Evolutionary conservation across 371 early-diverging fungal species (phyloP).

Genomic region (Mortierella sp.): DNA sequence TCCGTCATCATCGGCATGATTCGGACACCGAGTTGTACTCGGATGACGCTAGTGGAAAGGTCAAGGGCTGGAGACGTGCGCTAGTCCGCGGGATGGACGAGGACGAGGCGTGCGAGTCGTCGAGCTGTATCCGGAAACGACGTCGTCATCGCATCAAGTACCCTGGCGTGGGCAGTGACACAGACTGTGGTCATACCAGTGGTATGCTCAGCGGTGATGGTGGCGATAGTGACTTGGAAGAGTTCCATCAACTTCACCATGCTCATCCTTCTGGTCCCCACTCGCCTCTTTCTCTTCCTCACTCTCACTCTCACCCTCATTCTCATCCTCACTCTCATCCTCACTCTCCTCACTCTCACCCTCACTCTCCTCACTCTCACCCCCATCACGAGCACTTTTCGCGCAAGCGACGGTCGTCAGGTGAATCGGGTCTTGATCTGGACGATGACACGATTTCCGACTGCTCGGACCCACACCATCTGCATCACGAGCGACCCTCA

Average conservation of each 20-base stretch:
- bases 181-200: slow-evolving; percentile 22
- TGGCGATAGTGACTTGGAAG: slow-evolving; percentile 49
- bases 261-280: slow-evolving; percentile 1
- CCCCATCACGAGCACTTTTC: no score
- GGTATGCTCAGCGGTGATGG: slow-evolving; percentile 24
- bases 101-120: slow-evolving; percentile 38
- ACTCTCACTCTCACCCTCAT: no score
- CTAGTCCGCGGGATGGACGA: slow-evolving; percentile 31
- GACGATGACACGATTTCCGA: not conserved
- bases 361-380: no score
- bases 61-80: slow-evolving; percentile 45
- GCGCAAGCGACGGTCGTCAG: not conserved
- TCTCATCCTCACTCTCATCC: no score
- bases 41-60: slow-evolving; percentile 39
- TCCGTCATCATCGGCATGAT: slow-evolving; percentile 40
- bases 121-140: slow-evolving; percentile 48
- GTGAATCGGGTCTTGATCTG: slow-evolving; percentile 10
- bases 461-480: not conserved
- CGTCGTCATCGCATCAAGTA: slow-evolving; percentile 23
- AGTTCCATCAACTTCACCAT: slow-evolving; percentile 22
- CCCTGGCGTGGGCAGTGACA: slow-evolving; percentile 20
- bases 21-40: slow-evolving; percentile 40
- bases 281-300: no score
- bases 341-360: no score
- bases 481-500: slow-evolving; percentile 6